These are phyloP conservation scores for Kurtzmaniella quercitrusa DNA, from an alignment of 1,139 yeast genomes.

Conservation along the genomic window DNA sequence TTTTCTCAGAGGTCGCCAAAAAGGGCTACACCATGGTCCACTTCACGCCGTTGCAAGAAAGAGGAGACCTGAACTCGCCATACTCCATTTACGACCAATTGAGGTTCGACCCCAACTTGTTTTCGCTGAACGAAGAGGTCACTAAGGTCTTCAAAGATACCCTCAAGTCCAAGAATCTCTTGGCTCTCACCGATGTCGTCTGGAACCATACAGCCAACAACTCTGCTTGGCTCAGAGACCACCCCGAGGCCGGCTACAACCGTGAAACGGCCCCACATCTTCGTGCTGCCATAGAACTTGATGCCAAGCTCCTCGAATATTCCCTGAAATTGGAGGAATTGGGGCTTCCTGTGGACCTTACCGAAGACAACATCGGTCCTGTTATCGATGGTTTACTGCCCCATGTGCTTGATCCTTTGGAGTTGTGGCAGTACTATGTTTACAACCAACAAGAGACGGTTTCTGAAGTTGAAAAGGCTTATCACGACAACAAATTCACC, in stretches of 20 bases:
- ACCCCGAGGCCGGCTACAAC: conserved; percentile 90
- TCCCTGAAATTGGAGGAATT: conserved; percentile 49
- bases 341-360: conserved; percentile 58
- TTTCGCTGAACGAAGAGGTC: conserved; percentile 40
- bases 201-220: conserved; percentile 94
- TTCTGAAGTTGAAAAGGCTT: conserved; percentile 31
- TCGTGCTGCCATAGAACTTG: conserved; percentile 78
- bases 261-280: conserved; percentile 86
- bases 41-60: conserved; percentile 85
- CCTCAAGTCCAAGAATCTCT: conserved; percentile 53
- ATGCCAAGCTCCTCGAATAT: conserved; percentile 59
- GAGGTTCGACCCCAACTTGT: conserved; percentile 62
- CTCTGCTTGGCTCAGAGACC: conserved; percentile 77
- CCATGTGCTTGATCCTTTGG: conserved; percentile 61
- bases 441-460: conserved; percentile 47
- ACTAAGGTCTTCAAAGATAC: conserved; percentile 26
- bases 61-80: conserved; percentile 90
- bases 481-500: conserved; percentile 24
- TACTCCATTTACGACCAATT: conserved; percentile 88
- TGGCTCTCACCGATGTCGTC: conserved; percentile 87
- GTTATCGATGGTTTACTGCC: conserved; percentile 63
- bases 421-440: conserved; percentile 87
- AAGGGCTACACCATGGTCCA: conserved; percentile 95
- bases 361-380: conserved; percentile 49
- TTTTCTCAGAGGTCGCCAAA: conserved; percentile 54